Evolutionary conservation across 2,329 filamentous ascomycete species (phyloP).

Genomic region (Colletotrichum noveboracense): DNA sequence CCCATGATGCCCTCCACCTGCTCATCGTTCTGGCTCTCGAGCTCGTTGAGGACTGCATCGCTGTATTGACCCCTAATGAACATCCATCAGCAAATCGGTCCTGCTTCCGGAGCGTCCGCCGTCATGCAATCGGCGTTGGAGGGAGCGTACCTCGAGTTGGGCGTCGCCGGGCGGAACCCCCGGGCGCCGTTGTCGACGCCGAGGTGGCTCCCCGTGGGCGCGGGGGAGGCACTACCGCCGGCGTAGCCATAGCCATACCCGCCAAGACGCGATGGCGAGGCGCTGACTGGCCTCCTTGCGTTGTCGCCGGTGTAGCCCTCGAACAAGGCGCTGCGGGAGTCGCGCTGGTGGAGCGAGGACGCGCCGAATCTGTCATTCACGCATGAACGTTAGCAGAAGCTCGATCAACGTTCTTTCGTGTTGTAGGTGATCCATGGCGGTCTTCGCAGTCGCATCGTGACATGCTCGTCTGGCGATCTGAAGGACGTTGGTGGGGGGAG

Average conservation of each 20-base stretch:
- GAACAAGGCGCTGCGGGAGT: constrained; percentile 76
- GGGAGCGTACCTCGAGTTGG: constrained; percentile 64
- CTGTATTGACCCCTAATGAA: constrained; percentile 81
- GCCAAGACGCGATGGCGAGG: constrained; percentile 48
- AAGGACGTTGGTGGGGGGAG: background rate
- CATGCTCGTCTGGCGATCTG: background rate
- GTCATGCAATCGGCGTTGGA: background rate
- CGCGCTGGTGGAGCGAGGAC: constrained; percentile 75
- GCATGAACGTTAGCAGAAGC: background rate
- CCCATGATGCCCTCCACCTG: constrained; percentile 89
- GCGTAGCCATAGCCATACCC: constrained; percentile 58
- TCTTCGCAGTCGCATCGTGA: background rate
- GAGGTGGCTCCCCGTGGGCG: constrained; percentile 24
- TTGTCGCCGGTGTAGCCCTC: constrained; percentile 68
- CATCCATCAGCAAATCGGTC: background rate
- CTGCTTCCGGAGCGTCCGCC: background rate
- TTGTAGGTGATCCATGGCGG: background rate
- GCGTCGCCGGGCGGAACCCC: constrained; percentile 71
- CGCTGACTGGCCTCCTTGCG: constrained; percentile 47
- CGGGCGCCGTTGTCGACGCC: constrained; percentile 35
- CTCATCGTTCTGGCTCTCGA: constrained; percentile 94
- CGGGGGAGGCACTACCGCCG: constrained; percentile 19
- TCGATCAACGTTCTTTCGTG: background rate
- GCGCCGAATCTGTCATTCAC: constrained; percentile 62
- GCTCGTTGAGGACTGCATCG: constrained; percentile 86